A percentile compares a stretch with the other conserved stretches of the same genome.
Evolutionary conservation across 768 basidiomycete species (phyloP).

Genomic region (Mycena amicta): DNA sequence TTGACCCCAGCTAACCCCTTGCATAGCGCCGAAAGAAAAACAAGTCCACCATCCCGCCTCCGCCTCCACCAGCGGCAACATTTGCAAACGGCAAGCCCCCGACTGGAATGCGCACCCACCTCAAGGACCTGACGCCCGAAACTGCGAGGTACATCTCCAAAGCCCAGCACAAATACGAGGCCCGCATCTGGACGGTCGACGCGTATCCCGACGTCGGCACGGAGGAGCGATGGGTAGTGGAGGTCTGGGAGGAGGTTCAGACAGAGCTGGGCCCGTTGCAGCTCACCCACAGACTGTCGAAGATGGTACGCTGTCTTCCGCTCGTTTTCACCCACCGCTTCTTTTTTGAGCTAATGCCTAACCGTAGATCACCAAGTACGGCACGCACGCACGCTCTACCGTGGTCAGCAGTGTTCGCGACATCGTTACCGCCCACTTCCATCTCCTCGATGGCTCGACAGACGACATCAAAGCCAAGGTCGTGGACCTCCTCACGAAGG

Average conservation of each 20-base stretch:
- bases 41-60: neutral
- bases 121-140: neutral
- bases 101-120: constrained; percentile 3
- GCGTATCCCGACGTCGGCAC: neutral
- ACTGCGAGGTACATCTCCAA: neutral
- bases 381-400: constrained; percentile 4
- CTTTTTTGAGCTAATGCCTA: too few species aligned
- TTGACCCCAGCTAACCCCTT: too few species aligned
- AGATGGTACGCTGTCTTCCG: constrained; percentile 10
- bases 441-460: neutral
- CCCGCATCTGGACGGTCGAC: neutral
- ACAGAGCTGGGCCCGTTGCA: neutral
- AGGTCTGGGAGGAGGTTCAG: constrained; percentile 13
- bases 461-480: neutral
- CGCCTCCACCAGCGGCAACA: neutral
- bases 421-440: neutral
- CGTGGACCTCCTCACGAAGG: neutral
- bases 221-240: constrained; percentile 3
- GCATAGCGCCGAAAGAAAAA: too few species aligned
- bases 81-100: constrained; percentile 3
- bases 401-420: neutral
- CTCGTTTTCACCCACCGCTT: too few species aligned
- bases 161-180: constrained; percentile 3
- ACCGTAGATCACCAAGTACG: constrained; percentile 9
- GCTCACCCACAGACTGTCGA: constrained; percentile 9